Base-by-base conservation (phyloP, 2,329 filamentous ascomycete species). In the Xenosphaeropsis pyriputrescens region DNA sequence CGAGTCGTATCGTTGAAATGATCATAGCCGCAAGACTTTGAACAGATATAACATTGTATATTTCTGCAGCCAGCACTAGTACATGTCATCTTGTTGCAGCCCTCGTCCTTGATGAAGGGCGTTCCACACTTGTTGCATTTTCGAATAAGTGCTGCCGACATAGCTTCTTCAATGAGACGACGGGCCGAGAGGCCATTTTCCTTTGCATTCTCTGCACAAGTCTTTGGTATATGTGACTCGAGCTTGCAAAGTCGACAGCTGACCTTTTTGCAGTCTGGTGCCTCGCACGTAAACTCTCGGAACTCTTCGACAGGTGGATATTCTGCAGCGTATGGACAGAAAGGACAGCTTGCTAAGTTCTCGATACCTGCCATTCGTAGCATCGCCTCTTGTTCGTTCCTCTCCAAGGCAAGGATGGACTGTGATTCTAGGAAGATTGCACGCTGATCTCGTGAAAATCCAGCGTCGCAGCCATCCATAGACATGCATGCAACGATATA, bases 31-130 rank as follows among this genome's bases (percentile, higher is more conserved):
- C 67, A 71, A 1, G 72, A 70, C 47, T 78, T 64, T 16, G 75
- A 76, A 58, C 85, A 93, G 32, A 85, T 65, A 48, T 86, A 85
- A 51, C 77, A 80, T 45, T 75, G 71, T 0, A 68, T 49, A 33
- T 72, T 69, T 2, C 39, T 5, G 41, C 72, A 77, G 2, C 59
- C 58, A 31, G 50, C 36, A n/a, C 68, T 67, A 0, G 70, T 63
- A 54, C 85, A 93, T 0, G 56, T 67, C 71, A 93, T 84, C 58
- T 88, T 88, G 60, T 93, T 93, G 61, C 85, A 93, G 2, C 85
- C 85, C 22, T 62, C 55, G 29, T 78, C 70, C 52, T 93, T 93
- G 54, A 93, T 70, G 48, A 89, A 91, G 0, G 77, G 74, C 2
- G 45, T 51, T 56, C 50, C 50, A 62, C 72, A 76, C 45, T 68